Evolutionary conservation across 2,329 filamentous ascomycete species (phyloP), one percentile per base, ranked within the genome.

Genomic region (Clonostachys byssicola): DNA sequence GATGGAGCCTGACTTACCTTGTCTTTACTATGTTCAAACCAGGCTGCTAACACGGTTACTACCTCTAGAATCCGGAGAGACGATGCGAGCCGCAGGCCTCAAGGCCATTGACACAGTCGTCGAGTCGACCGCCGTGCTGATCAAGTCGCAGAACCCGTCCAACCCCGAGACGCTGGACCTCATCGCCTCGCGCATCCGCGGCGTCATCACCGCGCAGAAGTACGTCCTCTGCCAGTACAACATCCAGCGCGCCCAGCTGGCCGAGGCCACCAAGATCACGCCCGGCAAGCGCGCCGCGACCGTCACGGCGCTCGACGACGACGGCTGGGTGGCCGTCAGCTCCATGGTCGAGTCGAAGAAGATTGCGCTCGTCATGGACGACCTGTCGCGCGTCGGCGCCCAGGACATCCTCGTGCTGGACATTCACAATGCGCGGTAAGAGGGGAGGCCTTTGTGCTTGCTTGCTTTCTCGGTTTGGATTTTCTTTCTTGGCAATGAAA

Each of bases 191-290:
- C 85, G 94, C 59, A 96, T 99, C 61, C 81, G 83, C 50, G 94
- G 94, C 66, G 92, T 99, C 53, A 97, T 99, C 62, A 92, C 90
- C 40, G 94, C 94, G 10, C 90, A 99, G 72, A 86, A 84, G 67
- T 97, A 88, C 63, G 90, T 97, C 30, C 81, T 97, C 33, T 97
- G 94, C 74, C 91, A 95, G 63, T 99, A 97, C 78, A 99, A 99
- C 71, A 82, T 97, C 49, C 80, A 88, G 56, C 83, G 92, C 51
- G 64, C 70, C 43, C 79, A 81, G 46, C 80, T 99, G 48, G 60
- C 75, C 8, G 72, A 74, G 34, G 92, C 88, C 9, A 81, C 78
- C 42, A 79, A 79, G 56, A 88, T 97, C 63, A 96, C 94, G 0
- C 94, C 94, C 0, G 94, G 94, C 52, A 96, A 94, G 73, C 87